phyloP scores from a whole-genome alignment of 331 rosid genomes.

The Quercus phellos region DNA sequence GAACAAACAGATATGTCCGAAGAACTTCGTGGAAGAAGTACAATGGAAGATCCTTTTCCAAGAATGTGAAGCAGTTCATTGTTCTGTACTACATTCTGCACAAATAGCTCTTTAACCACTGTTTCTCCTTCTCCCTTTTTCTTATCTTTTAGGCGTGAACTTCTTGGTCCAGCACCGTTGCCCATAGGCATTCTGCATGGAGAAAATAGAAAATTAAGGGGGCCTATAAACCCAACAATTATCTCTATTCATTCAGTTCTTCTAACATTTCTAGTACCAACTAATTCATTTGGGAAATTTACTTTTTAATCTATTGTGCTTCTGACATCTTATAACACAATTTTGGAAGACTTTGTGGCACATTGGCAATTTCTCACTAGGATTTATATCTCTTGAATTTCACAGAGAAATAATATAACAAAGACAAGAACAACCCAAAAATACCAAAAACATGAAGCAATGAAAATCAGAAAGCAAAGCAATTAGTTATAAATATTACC shows the following conservation, averaged over 20 bases:
- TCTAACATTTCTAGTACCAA: no score
- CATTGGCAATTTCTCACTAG: background rate
- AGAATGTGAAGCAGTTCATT: slow-evolving; percentile 70
- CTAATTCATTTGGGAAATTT: background rate
- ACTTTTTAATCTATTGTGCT: background rate
- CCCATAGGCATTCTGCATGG: slow-evolving; percentile 50
- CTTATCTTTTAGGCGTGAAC: slow-evolving; percentile 88
- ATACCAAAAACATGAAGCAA: background rate
- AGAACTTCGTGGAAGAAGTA: slow-evolving; percentile 79
- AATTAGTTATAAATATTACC: background rate
- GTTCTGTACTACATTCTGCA: slow-evolving; percentile 54
- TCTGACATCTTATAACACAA: background rate
- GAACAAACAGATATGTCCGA: slow-evolving; percentile 70
- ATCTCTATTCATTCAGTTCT: no score
- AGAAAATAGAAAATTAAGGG: slow-evolving; percentile 30
- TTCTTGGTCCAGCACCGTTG: slow-evolving; percentile 60
- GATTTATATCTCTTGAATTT: background rate
- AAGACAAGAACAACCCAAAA: background rate
- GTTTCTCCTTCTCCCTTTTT: slow-evolving; percentile 85
- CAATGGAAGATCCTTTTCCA: slow-evolving; percentile 62
- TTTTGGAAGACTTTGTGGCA: background rate
- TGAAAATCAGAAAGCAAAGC: background rate
- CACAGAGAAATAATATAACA: background rate
- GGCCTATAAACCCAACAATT: slow-evolving; percentile 9
- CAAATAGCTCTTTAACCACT: slow-evolving; percentile 75